Conservation (phyloP, 2,329 filamentous ascomycete species). For the Cladosporium halotolerans region DNA sequence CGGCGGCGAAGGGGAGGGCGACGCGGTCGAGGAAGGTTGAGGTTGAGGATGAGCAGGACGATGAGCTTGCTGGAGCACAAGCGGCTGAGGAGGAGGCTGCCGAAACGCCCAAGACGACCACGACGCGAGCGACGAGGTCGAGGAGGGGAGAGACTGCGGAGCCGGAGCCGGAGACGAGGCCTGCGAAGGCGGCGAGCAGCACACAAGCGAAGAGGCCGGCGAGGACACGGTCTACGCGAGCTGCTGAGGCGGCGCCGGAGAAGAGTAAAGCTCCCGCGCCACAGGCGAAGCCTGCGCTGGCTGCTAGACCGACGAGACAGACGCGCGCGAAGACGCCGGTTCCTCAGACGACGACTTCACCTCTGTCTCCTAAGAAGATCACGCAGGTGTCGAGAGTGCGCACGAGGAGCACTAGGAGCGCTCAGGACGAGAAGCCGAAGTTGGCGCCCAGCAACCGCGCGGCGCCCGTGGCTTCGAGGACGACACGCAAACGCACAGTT, state of each 20-base stretch:
- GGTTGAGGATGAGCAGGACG: slow-evolving; percentile 10
- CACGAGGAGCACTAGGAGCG: slow-evolving; percentile 11
- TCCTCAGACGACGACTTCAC: not conserved
- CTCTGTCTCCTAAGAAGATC: slow-evolving; percentile 33
- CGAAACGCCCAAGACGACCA: slow-evolving; percentile 10
- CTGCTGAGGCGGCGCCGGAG: not conserved
- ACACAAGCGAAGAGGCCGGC: not conserved
- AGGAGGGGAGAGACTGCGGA: slow-evolving; percentile 6
- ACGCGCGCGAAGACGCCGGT: slow-evolving; percentile 1
- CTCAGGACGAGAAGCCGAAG: slow-evolving; percentile 13
- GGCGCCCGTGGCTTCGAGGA: not conserved
- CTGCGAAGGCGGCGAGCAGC: slow-evolving; percentile 13
- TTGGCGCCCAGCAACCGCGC: not conserved
- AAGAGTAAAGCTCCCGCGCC: not conserved
- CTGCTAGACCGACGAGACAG: slow-evolving; percentile 5
- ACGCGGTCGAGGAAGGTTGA: slow-evolving; percentile 21
- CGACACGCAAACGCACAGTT: slow-evolving; percentile 18
- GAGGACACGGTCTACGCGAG: not conserved
- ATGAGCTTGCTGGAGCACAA: not conserved
- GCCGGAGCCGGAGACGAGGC: slow-evolving; percentile 14
- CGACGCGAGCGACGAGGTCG: slow-evolving; percentile 5
- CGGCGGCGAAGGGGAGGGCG: slow-evolving; percentile 13
- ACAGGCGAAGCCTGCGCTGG: slow-evolving; percentile 5
- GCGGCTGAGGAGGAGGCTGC: not conserved
- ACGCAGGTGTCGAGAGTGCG: slow-evolving; percentile 26